Evolutionary conservation across 2,329 filamentous ascomycete genomes (phyloP).

Genomic region (Claviceps arundinis): DNA sequence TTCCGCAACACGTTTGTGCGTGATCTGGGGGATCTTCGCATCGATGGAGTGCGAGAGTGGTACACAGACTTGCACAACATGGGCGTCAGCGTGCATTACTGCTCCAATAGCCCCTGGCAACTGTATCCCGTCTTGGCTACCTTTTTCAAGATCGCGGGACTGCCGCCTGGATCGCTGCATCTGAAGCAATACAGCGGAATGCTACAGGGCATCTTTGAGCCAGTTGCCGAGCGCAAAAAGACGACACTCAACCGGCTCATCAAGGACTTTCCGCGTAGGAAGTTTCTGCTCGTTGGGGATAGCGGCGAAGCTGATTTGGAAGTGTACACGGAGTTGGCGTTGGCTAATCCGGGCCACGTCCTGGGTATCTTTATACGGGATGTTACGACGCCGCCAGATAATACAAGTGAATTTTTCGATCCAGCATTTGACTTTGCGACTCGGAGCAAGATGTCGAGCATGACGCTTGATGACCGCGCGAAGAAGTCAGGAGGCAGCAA

Average conservation of each 20-base stretch:
- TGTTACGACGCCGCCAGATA: slow-evolving; percentile 68
- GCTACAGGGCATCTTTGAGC: slow-evolving; percentile 96
- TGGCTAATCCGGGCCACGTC: slow-evolving; percentile 71
- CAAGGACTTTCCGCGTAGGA: slow-evolving; percentile 76
- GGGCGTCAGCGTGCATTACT: slow-evolving; percentile 87
- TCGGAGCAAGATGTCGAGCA: slow-evolving; percentile 14
- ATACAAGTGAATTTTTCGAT: slow-evolving; percentile 64
- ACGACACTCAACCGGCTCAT: slow-evolving; percentile 75
- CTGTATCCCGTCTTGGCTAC: slow-evolving; percentile 78
- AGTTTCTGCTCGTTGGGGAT: slow-evolving; percentile 85
- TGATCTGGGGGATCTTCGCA: slow-evolving; percentile 65
- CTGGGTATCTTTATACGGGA: slow-evolving; percentile 88
- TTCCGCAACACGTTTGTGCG: slow-evolving; percentile 93
- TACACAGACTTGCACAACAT: slow-evolving; percentile 64
- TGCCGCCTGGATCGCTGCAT: slow-evolving; percentile 84
- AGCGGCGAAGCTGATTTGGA: slow-evolving; percentile 95
- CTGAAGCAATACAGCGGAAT: slow-evolving; percentile 94
- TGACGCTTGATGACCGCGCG: slow-evolving; percentile 12
- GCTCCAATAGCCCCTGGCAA: slow-evolving; percentile 99
- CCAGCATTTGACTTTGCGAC: slow-evolving; percentile 25
- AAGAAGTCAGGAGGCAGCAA: slow-evolving; percentile 2
- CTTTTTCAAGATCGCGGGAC: slow-evolving; percentile 66
- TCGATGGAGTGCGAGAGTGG: slow-evolving; percentile 85
- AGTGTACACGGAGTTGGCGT: slow-evolving; percentile 86
- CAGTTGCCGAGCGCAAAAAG: slow-evolving; percentile 89